A percentile compares a stretch with the other conserved stretches of the same genome.
phyloP scores from a whole-genome alignment of 495 filamentous ascomycete species.

The Trypethelium eluteriae region DNA sequence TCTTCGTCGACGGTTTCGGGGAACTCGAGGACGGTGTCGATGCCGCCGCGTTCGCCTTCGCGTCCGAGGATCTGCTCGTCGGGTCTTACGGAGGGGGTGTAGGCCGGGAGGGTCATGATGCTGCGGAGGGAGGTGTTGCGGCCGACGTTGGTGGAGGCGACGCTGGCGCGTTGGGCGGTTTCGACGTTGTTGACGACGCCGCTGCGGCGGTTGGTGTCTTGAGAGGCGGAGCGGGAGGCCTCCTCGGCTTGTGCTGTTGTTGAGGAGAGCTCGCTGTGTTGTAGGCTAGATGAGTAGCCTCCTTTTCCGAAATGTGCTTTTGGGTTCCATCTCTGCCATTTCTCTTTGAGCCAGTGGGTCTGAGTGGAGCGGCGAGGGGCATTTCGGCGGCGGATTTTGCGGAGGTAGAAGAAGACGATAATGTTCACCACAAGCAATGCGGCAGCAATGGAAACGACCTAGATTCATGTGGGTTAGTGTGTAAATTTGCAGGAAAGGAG shows the following conservation, averaged over 20 bases:
- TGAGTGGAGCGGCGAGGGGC: background rate
- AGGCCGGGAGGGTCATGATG: constrained; percentile 84
- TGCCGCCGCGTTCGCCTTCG: constrained; percentile 79
- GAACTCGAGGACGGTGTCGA: constrained; percentile 84
- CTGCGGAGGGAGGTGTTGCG: constrained; percentile 82
- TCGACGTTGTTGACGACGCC: constrained; percentile 3
- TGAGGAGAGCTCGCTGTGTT: constrained; percentile 12
- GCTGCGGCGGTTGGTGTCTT: background rate
- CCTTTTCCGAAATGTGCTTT: background rate
- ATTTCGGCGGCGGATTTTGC: constrained; percentile 9
- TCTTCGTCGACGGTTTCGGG: constrained; percentile 67
- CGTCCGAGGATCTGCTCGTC: constrained; percentile 80
- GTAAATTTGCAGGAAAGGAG: background rate
- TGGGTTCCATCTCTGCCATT: background rate
- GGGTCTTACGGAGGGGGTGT: constrained; percentile 59
- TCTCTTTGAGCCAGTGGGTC: background rate
- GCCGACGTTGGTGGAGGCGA: constrained; percentile 48
- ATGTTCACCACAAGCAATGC: background rate
- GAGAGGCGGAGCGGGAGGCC: background rate
- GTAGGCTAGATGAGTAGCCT: constrained; percentile 10
- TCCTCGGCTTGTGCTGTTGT: background rate
- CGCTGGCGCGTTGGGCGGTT: background rate
- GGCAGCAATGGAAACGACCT: background rate
- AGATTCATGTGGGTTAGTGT: background rate
- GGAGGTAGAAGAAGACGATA: constrained; percentile 9